A percentile compares a stretch with the other conserved stretches of the same genome.
Conservation (phyloP, 495 filamentous ascomycete genomes). For the Penicillium subrubescens region DNA sequence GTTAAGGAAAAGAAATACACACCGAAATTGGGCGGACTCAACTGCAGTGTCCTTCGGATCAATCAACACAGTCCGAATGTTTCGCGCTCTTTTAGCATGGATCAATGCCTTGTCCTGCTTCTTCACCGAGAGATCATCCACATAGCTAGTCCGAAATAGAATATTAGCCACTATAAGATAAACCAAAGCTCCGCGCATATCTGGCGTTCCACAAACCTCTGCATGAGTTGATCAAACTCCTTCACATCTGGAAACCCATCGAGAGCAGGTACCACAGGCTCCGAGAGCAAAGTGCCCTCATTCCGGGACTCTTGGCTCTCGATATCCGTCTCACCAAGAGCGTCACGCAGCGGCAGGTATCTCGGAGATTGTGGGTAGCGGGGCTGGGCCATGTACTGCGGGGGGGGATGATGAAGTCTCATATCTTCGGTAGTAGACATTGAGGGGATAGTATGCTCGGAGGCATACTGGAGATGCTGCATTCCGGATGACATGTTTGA, state of each 20-base stretch:
- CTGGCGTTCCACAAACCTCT: constrained; percentile 39
- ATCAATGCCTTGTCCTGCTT: constrained; percentile 64
- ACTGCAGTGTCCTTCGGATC: constrained; percentile 61
- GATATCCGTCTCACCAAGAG: constrained; percentile 40
- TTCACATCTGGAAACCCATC: constrained; percentile 56
- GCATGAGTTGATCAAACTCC: constrained; percentile 57
- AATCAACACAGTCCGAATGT: constrained; percentile 55
- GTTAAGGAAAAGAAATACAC: constrained; percentile 3
- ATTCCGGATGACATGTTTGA: constrained; percentile 30
- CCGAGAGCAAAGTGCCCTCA: constrained; percentile 46
- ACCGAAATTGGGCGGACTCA: constrained; percentile 61
- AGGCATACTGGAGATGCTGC: constrained; percentile 39
- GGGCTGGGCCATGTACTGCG: constrained; percentile 39
- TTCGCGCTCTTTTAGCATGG: constrained; percentile 53
- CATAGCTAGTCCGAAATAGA: constrained; percentile 36
- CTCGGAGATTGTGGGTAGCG: constrained; percentile 41
- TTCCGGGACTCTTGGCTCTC: constrained; percentile 50
- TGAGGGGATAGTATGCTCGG: constrained; percentile 38
- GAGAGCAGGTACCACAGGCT: constrained; percentile 44
- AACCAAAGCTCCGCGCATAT: background rate
- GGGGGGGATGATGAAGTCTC: constrained; percentile 33
- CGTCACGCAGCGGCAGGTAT: constrained; percentile 40
- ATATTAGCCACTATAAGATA: background rate
- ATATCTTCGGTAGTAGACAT: constrained; percentile 35
- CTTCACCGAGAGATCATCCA: constrained; percentile 55